A percentile compares a stretch with the other conserved stretches of the same genome.
These are phyloP conservation scores for Eragrostis curvula DNA, from an alignment of 176 grass and related monocot species.

Conservation along the genomic window DNA sequence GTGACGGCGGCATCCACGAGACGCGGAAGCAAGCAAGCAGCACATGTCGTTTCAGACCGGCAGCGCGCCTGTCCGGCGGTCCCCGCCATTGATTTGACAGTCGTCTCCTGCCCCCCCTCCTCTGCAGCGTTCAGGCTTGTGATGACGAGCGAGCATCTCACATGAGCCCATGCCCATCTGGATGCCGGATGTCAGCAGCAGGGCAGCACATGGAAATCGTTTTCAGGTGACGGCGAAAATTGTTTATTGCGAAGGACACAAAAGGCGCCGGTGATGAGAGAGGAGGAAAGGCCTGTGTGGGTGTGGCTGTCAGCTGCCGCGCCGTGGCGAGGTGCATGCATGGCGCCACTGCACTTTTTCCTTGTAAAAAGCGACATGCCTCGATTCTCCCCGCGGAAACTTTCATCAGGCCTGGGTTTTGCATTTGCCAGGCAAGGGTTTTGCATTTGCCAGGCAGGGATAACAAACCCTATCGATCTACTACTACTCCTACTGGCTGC, in stretches of 20 bases:
- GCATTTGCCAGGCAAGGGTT: no score
- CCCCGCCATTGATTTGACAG: slow-evolving; percentile 19
- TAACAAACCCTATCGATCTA: no score
- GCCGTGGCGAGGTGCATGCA: neutral
- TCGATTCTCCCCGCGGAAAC: slow-evolving; percentile 23
- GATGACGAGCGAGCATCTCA: neutral
- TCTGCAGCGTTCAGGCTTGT: neutral
- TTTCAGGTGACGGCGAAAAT: neutral
- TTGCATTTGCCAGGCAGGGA: neutral
- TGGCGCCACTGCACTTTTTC: neutral
- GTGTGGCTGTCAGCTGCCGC: neutral
- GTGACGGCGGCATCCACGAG: slow-evolving; percentile 23
- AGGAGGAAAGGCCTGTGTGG: neutral
- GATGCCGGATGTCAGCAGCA: no score
- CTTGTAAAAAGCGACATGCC: neutral
- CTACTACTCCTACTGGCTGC: no score
- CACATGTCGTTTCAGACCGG: slow-evolving; percentile 20
- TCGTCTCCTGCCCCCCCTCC: neutral
- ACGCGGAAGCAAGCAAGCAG: neutral
- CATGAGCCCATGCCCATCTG: no score
- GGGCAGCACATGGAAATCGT: neutral
- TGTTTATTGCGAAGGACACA: no score
- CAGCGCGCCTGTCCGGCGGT: neutral
- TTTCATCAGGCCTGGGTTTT: slow-evolving; percentile 16
- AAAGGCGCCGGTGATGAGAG: no score